These are phyloP conservation scores for Phytophthora citrophthora DNA, from an alignment of 352 stramenopile species.

Conservation along the genomic window DNA sequence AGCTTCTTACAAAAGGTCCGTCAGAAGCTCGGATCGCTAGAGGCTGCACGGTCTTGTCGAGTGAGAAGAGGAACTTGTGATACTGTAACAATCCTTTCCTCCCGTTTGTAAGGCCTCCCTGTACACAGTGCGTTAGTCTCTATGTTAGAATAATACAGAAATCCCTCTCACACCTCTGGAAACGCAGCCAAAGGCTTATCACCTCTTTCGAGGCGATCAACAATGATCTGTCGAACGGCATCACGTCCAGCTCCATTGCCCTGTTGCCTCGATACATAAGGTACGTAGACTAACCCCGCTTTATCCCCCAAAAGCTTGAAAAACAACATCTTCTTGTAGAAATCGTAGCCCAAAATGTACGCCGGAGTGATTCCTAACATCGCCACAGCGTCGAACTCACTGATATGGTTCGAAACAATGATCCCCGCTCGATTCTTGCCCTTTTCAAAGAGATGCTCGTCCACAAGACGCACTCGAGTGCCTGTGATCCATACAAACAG, in stretches of 20 bases:
- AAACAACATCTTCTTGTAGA: constrained; percentile 85
- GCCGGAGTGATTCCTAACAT: constrained; percentile 54
- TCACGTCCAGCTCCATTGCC: constrained; percentile 56
- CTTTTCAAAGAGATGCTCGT: constrained; percentile 46
- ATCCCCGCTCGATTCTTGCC: constrained; percentile 37
- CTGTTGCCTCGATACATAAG: constrained; percentile 68
- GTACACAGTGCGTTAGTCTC: background rate
- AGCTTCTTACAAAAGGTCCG: constrained; percentile 62
- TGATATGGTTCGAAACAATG: constrained; percentile 80
- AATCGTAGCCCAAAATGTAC: constrained; percentile 80
- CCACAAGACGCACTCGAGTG: constrained; percentile 49
- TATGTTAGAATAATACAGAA: constrained; percentile 1
- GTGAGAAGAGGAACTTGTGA: constrained; percentile 82
- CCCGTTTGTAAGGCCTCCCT: constrained; percentile 74
- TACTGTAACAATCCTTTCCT: constrained; percentile 72
- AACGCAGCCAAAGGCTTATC: constrained; percentile 68
- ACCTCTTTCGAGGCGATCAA: constrained; percentile 51
- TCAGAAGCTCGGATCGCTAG: constrained; percentile 68
- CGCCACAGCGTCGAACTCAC: constrained; percentile 73
- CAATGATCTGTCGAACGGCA: constrained; percentile 65
- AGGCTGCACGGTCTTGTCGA: constrained; percentile 66
- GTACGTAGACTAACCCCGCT: constrained; percentile 70
- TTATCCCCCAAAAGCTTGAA: constrained; percentile 69
- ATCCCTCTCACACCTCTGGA: constrained; percentile 46
- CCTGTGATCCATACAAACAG: constrained; percentile 53